Conservation (phyloP, 2,329 filamentous ascomycete species). For the Myotisia sp. region DNA sequence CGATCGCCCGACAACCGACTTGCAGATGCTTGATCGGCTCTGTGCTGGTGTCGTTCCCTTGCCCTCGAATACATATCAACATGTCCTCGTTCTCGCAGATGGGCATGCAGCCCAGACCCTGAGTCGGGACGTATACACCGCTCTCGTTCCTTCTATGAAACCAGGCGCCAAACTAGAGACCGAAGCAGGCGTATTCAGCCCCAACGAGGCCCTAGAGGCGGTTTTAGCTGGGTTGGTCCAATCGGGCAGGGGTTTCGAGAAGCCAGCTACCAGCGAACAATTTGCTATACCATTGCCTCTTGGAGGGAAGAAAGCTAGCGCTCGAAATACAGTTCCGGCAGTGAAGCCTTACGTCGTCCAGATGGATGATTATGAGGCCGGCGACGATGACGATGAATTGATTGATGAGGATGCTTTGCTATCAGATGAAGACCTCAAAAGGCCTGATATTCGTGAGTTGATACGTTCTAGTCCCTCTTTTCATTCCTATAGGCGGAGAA, state of each 20-base stretch:
- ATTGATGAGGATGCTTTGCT: conserved; percentile 85
- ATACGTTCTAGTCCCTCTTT: conserved; percentile 1
- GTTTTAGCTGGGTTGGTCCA: not conserved
- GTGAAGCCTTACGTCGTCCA: too few relatives aligned
- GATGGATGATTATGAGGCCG: conserved; percentile 29
- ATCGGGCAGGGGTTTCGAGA: not conserved
- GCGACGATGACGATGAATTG: conserved; percentile 51
- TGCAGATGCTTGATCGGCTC: conserved; percentile 96
- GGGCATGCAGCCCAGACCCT: conserved; percentile 22
- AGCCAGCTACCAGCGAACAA: not conserved
- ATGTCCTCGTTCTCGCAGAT: conserved; percentile 69
- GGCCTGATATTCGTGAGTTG: conserved; percentile 62
- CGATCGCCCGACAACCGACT: conserved; percentile 63
- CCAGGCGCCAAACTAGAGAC: not conserved
- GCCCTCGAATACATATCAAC: conserved; percentile 63
- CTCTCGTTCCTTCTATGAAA: not conserved
- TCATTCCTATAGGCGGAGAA: not conserved
- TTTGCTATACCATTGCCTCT: not conserved
- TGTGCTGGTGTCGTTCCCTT: conserved; percentile 67
- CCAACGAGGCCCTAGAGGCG: not conserved
- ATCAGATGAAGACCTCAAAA: conserved; percentile 67
- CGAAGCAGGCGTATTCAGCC: not conserved
- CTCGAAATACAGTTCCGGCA: not conserved
- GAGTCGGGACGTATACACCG: not conserved
- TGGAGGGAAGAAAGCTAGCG: not conserved